Evolutionary conservation across 1,284 basidiomycete genomes (phyloP).

Genomic region (Malassezia globosa): DNA sequence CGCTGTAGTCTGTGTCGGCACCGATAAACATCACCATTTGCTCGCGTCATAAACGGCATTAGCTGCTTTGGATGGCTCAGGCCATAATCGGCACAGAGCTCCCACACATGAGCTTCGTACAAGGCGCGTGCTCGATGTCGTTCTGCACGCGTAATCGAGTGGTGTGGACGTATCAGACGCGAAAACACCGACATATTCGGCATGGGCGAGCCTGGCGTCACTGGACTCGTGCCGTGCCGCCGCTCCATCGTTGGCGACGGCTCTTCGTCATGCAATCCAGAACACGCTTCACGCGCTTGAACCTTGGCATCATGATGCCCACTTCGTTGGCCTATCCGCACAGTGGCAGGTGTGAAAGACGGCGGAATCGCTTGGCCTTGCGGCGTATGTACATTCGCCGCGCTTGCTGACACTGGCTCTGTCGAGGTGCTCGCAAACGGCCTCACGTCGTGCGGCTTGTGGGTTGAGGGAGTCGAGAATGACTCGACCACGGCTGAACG

Average conservation of each 20-base stretch:
- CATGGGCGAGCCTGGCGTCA: too few species aligned
- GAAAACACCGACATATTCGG: background rate
- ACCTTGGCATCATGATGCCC: slow-evolving; percentile 20
- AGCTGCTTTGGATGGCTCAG: slow-evolving; percentile 15
- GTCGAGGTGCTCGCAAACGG: too few species aligned
- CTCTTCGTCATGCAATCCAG: background rate
- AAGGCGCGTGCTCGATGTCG: slow-evolving; percentile 8
- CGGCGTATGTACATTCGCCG: slow-evolving; percentile 13
- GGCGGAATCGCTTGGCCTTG: slow-evolving; percentile 1
- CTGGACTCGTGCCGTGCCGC: background rate
- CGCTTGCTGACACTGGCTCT: too few species aligned
- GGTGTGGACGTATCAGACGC: background rate
- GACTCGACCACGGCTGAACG: background rate
- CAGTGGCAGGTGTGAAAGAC: slow-evolving; percentile 7
- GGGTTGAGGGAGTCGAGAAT: background rate
- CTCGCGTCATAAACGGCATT: slow-evolving; percentile 5
- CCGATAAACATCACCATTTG: slow-evolving; percentile 1
- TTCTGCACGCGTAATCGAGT: background rate
- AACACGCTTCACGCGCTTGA: slow-evolving; percentile 5
- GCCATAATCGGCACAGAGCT: slow-evolving; percentile 14
- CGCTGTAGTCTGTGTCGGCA: slow-evolving; percentile 1
- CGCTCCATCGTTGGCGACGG: slow-evolving; percentile 1
- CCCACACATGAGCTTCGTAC: slow-evolving; percentile 17
- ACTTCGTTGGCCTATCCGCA: slow-evolving; percentile 12
- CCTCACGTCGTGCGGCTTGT: background rate